Base-by-base conservation (phyloP, 2,329 filamentous ascomycete species). In the Aspergillus fijiensis region DNA sequence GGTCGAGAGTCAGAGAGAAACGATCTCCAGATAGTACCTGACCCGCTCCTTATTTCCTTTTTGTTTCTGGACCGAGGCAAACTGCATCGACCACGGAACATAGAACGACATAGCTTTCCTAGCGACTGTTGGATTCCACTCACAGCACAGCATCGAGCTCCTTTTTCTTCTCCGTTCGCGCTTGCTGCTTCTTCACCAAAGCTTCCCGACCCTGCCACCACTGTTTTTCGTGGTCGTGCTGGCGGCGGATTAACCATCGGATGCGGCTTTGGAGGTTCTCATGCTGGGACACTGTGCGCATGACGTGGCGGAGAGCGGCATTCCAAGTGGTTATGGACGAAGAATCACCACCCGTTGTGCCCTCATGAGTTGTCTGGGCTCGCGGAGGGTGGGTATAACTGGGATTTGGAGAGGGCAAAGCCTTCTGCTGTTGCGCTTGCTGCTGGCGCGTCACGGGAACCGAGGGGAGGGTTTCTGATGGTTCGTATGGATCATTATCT, bases 201-300 rank as follows among this genome's bases (percentile, higher is more conserved):
- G 78, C 81, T 59, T 82, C 72, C 2, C 85, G 80, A 1, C 80
- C 81, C 27, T 77, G 72, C 76, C 82, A 85, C 83, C 87, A 90
- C 64, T 85, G 81, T 64, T 80, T 80, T 65, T 89, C 86, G 66
- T 89, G 83, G 47, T 81, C 79, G 66, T 86, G 82, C 70, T 90
- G 87, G 48, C 85, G 81, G 57, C 80, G 80, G 61, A 89, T 88
- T 72, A 90, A 79, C 75, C 86, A 71, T 21, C 78, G 77, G 63
- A 85, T 80, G 11, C 79, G 77, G 16, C 73, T 71, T 48, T 81
- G 72, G 1, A 78, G 72, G 33, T 73, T 70, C 58, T 82, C 79
- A 60, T 81, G 79, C 48, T 76, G 76, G 0, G 75, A 72, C 21
- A 84, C 76, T 3, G 77, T 77, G 55, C 76, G 78, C 76, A 82